Evolutionary conservation across 371 early-diverging fungal genomes (phyloP), one percentile per base, ranked within the genome.

Genomic region (Rhizopus stolonifer): DNA sequence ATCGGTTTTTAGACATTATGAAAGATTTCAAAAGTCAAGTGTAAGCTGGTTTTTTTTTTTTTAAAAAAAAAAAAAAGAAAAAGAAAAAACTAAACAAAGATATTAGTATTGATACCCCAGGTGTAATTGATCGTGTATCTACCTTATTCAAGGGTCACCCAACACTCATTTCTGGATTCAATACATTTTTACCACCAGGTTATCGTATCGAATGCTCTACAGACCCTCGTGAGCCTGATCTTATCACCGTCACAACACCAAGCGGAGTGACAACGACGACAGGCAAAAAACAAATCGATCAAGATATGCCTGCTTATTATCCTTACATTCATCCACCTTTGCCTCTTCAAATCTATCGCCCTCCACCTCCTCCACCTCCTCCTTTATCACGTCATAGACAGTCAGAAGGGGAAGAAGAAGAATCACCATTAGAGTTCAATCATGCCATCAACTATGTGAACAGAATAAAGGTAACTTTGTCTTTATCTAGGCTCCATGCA

Each of bases 1-100:
- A 94, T 63, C 84, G 87, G 52, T 99, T 99, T 72, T 61, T 99
- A 65, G 98, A 98, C 64, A 96, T 98, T 24, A 99, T 99, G 99
- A 96, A 96, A 76, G 99, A 99, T 62, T 99, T 98, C 69, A 99
- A 99, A 72, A 88, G 93, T 55, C 93, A 96, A 63, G 84, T 83
- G 88, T 89, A 74, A 75, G 72, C 31, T n/a, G n/a, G n/a, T n/a
- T n/a, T n/a, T n/a, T n/a, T n/a, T 46, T 43, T 32, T 2, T 29
- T 31, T 15, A 14, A 4, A 15, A 14, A 26, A 2, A 17, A 22
- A 25, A 24, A 31, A 24, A 17, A 26, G 18, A 29, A 7, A 29
- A 33, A 33, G 19, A 9, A 2, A 11, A 29, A 23, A 18, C 18
- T 29, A 29, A 18, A 33, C 10, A 11, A 2, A n/a, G n/a, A 24